Evolutionary conservation across 768 basidiomycete species (phyloP).

Genomic region (Coprinopsis sp.): DNA sequence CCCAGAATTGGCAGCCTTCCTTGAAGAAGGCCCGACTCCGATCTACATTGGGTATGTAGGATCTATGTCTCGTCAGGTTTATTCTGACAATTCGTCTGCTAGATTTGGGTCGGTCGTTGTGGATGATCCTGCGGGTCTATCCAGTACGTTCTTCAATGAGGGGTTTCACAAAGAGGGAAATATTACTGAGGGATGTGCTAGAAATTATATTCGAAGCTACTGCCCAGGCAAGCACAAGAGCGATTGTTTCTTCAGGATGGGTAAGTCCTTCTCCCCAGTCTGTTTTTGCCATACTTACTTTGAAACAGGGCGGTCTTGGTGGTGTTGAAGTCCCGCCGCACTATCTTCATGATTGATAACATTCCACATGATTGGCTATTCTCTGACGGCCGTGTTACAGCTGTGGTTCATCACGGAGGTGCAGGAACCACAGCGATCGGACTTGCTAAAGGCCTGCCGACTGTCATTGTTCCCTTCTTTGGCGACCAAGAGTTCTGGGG

Average conservation of each 20-base stretch:
- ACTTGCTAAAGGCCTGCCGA: conserved; percentile 53
- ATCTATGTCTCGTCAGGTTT: no score
- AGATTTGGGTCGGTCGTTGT: conserved; percentile 63
- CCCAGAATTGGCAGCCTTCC: conserved; percentile 42
- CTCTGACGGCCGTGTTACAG: conserved; percentile 45
- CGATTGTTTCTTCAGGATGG: conserved; percentile 64
- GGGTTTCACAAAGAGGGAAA: background rate
- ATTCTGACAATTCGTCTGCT: conserved; percentile 2
- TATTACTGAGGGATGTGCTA: conserved; percentile 14
- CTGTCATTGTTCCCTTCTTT: conserved; percentile 62
- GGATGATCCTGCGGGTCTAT: conserved; percentile 47
- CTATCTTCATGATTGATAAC: conserved; percentile 59
- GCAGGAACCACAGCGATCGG: conserved; percentile 67
- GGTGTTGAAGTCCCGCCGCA: conserved; percentile 45
- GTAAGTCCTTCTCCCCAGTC: conserved; percentile 19
- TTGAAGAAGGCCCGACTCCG: conserved; percentile 46
- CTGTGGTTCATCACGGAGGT: conserved; percentile 62
- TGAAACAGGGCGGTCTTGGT: conserved; percentile 47
- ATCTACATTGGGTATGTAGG: conserved; percentile 55
- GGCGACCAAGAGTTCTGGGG: conserved; percentile 63
- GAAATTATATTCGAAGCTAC: conserved; percentile 59
- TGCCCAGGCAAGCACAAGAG: conserved; percentile 48
- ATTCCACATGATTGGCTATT: conserved; percentile 72
- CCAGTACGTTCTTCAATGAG: conserved; percentile 28
- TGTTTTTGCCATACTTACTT: background rate